phyloP scores from a whole-genome alignment of 768 basidiomycete genomes.

The Kondoa subrosea region DNA sequence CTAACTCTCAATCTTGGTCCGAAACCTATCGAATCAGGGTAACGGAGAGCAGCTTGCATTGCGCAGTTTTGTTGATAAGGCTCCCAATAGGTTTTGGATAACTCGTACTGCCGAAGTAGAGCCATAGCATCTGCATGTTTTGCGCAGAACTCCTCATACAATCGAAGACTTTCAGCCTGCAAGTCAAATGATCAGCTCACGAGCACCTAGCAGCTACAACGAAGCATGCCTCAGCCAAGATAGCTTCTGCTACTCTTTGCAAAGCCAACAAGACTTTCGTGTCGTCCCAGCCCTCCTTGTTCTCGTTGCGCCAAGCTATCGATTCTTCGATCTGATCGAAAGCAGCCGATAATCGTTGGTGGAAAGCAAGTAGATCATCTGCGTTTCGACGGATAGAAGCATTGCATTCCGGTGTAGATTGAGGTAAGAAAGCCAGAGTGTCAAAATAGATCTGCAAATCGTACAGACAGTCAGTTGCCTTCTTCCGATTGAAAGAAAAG shows the following conservation, averaged over 20 bases:
- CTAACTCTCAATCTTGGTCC: conserved; percentile 34
- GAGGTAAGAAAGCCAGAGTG: conserved; percentile 23
- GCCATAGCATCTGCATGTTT: conserved; percentile 68
- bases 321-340: conserved; percentile 20
- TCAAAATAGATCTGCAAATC: conserved; percentile 26
- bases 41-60: conserved; percentile 25
- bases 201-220: background rate
- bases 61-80: conserved; percentile 66
- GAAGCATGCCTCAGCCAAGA: conserved; percentile 4
- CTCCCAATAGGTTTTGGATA: conserved; percentile 62
- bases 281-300: background rate
- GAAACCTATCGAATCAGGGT: conserved; percentile 1
- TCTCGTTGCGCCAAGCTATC: background rate
- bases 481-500: background rate
- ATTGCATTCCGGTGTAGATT: conserved; percentile 20
- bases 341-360: conserved; percentile 20
- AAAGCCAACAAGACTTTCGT: background rate
- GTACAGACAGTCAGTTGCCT: background rate
- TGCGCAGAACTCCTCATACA: conserved; percentile 74
- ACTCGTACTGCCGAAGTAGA: conserved; percentile 46
- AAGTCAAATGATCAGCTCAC: conserved; percentile 1
- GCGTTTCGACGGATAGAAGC: conserved; percentile 23
- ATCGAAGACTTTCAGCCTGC: conserved; percentile 38
- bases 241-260: conserved; percentile 1
- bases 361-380: conserved; percentile 19